Evolutionary conservation across 2,329 filamentous ascomycete genomes (phyloP).

Genomic region (Colletotrichum aenigma): DNA sequence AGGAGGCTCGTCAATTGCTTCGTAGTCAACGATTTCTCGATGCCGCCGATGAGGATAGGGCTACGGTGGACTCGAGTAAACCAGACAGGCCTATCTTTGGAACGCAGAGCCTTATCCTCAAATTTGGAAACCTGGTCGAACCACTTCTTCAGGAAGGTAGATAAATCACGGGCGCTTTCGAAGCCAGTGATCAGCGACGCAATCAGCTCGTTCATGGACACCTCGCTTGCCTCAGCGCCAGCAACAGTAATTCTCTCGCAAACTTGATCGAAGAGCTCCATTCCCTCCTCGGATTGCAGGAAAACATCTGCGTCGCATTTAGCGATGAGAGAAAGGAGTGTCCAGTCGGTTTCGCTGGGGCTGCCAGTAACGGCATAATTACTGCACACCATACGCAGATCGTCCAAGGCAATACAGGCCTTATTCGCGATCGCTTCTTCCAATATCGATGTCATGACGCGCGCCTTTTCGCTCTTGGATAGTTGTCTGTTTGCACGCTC

Average conservation of each 20-base stretch:
- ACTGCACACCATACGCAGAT: conserved; percentile 46
- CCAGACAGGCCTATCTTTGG: conserved; percentile 28
- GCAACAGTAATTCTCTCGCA: conserved; percentile 36
- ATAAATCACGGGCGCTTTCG: conserved; percentile 46
- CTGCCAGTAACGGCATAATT: conserved; percentile 40
- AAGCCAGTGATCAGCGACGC: conserved; percentile 48
- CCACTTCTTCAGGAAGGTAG: conserved; percentile 53
- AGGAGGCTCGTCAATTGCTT: conserved; percentile 49
- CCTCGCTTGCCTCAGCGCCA: conserved; percentile 19
- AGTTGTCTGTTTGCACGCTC: conserved; percentile 28
- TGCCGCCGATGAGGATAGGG: conserved; percentile 3
- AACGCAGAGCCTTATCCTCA: conserved; percentile 23
- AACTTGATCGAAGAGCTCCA: conserved; percentile 41
- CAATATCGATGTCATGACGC: conserved; percentile 33
- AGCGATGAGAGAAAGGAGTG: conserved; percentile 42
- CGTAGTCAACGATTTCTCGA: conserved; percentile 49
- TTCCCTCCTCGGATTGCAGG: conserved; percentile 39
- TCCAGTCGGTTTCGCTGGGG: conserved; percentile 43
- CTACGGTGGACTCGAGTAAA: conserved; percentile 21
- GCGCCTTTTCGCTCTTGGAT: conserved; percentile 21
- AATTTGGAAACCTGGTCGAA: conserved; percentile 43
- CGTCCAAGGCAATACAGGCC: conserved; percentile 38
- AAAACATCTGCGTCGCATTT: conserved; percentile 54
- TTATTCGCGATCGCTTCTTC: conserved; percentile 33
- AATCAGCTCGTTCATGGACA: conserved; percentile 39